Base-by-base conservation (phyloP, 805 yeast species). In the Schizosaccharomyces octosporus region DNA sequence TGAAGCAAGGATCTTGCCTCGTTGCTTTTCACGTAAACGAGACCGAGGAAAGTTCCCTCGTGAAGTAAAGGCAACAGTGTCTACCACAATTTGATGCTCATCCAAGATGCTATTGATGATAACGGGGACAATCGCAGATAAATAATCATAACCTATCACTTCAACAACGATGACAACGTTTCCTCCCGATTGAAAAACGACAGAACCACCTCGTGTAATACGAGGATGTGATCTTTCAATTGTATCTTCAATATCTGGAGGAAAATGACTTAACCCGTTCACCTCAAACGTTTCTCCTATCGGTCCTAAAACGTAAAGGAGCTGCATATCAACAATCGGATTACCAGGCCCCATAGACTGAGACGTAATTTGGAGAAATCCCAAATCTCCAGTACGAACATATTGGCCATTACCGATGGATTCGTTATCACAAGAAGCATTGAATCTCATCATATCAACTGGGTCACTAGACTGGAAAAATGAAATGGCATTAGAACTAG, bases 341-440 rank as follows among this genome's bases (percentile, higher is more conserved):
- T 74, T 75, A 5, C 66, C 68, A 9, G 66, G 65, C 1, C 68
- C 72, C 11, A 76, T 64, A 4, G 68, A 67, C 61, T 77, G 72
- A 2, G 79, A 76, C 4, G 87, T 82, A 24, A 82, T 83, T 67
- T 88, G 95, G 62, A 93, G 75, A 69, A 93, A 93, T 0, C 99
- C 99, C 45, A 93, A 74, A 68, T 93, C 97, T 0, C 97, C 97
- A 0, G 97, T 93, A 65, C 98, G 76, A 65, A 86, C 74, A 70
- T 86, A 93, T 2, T 78, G 74, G 61, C 82, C 72, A 67, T 84
- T 82, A 21, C 84, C 86, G 5, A 39, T 15, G 7, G 21, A 41
- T 19, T 24, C 60, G 48, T 79, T 84, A 1, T 70, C 77, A 19
- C 89, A 79, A 61, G 75, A 78, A 17, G 88, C 90, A 29, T 73